A percentile compares a stretch with the other conserved stretches of the same genome.
Evolutionary conservation across 83 land plant species (phyloP).

Genomic region (Thuja plicata): DNA sequence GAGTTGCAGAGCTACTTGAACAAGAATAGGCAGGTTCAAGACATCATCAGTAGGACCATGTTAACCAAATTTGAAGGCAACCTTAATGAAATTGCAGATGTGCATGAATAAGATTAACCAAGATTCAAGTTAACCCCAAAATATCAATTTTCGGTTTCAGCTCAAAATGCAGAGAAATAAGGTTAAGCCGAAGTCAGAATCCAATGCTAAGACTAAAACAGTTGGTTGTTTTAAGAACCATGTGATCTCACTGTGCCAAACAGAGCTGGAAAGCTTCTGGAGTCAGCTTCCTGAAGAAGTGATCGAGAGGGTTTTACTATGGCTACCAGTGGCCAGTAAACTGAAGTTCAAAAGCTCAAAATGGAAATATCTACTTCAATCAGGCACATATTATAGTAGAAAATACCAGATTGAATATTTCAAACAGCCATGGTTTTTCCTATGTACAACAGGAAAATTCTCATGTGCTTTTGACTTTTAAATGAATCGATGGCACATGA

Average conservation of each 20-base stretch:
- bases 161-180: conserved; percentile 5
- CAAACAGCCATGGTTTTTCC: conserved; percentile 25
- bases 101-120: neutral
- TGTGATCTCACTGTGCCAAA: neutral
- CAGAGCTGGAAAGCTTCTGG: conserved; percentile 3
- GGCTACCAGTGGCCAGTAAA: conserved; percentile 8
- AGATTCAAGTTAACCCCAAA: neutral
- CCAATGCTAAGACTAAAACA: neutral
- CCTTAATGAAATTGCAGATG: neutral
- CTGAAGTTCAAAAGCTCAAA: conserved; percentile 16
- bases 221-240: neutral
- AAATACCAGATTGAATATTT: neutral
- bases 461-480: conserved; percentile 19
- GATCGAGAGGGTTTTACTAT: conserved; percentile 17
- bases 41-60: neutral
- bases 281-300: conserved; percentile 22
- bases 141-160: neutral
- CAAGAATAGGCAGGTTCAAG: neutral
- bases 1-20: neutral
- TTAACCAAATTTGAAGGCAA: neutral
- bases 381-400: conserved; percentile 10
- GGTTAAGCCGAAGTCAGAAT: neutral
- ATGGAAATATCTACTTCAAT: conserved; percentile 14
- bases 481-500: conserved; percentile 11
- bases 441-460: conserved; percentile 26